Evolutionary conservation across 202 grass and related monocot genomes (phyloP), one percentile per base, ranked within the genome.

Genomic region (Schoenoplectus triqueter): DNA sequence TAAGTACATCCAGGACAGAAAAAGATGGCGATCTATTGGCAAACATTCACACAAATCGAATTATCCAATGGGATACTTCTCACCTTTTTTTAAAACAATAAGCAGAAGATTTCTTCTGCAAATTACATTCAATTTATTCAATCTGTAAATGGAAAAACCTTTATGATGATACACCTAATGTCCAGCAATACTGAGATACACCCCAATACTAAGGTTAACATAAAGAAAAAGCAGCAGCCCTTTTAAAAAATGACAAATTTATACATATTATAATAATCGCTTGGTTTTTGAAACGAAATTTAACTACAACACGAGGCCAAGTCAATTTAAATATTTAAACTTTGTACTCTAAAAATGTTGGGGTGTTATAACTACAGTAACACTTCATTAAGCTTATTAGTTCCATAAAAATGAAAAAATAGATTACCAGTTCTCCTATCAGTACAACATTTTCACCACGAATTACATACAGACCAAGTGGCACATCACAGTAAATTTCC

Each of bases 371-470:
- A 87, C 46, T 90, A 46, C 81, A 45, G 67, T 87, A 57, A 40
- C 5, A 60, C 13, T 60, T 60, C 6, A 60, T 14, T 31, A 44
- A 60, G 20, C 42, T 59, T 8, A 18, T 78, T 17, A 13, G 60
- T 9, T 41, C 31, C 52, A 42, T 41, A 60, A 78, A 78, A 52
- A 42, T 42, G 11, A 59, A 59, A 60, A 17, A 21, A 31, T 42
- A 78, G 59, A 82, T 88, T 92, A 99, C 96, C 96, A 99, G 86
- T 92, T 99, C 96, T 87, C 96, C 93, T 15, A 99, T 99, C 67
- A 99, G 92, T 75, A 99, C 93, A 72, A 99, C 96, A 78, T 99
- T 99, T 74, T 99, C 96, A 83, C 96, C 96, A 9, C 96, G 91
- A 52, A 99, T 99, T 61, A 99, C 96, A 65, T 99, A 99, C 10